Evolutionary conservation across 2,329 filamentous ascomycete species (phyloP), one percentile per base, ranked within the genome.

Genomic region (Lasiodiplodia citricola): DNA sequence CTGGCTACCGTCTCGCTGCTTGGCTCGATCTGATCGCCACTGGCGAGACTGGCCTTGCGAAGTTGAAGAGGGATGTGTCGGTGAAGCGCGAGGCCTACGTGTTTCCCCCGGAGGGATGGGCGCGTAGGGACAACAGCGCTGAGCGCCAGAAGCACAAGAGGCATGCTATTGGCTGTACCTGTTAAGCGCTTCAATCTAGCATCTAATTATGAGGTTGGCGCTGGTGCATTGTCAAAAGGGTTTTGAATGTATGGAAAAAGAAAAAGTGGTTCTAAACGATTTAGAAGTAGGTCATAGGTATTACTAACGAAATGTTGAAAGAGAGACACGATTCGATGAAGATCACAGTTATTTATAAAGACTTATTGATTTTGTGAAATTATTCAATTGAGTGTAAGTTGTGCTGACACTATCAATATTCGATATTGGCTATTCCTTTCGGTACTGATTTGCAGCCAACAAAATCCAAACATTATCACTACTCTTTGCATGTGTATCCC

Each of bases 21-120:
- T 80, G 75, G 74, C 70, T 80, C 52, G 75, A 80, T 69, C 73
- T 75, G 10, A 73, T 81, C 67, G 78, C 77, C 16, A 72, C 72
- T 7, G 72, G 71, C 3, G 51, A 69, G 44, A 70, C 69, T 25
- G 28, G 66, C 13, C 54, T 71, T 28, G 47, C 51, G 5, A 54
- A 55, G 66, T 14, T 55, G 13, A 68, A 68, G 57, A 37, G 66
- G 35, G 57, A 68, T 21, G 4, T 23, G 41, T 54, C 56, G 10
- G 51, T 14, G 16, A 54, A 44, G 31, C 11, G 41, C 7, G 47
- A 35, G 35, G 55, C 50, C 41, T 68, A 68, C n/a, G 50, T 62
- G 21, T 68, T 68, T 50, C 57, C 66, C 5, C 56, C 35, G 10
- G 55, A 38, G 35, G 57, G 55, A 8, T 44, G 31, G 66, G 57